Percentiles rank a stretch among this genome's conserved stretches.
Conservation (phyloP, 495 filamentous ascomycete genomes). For the Patellaria atrata region DNA sequence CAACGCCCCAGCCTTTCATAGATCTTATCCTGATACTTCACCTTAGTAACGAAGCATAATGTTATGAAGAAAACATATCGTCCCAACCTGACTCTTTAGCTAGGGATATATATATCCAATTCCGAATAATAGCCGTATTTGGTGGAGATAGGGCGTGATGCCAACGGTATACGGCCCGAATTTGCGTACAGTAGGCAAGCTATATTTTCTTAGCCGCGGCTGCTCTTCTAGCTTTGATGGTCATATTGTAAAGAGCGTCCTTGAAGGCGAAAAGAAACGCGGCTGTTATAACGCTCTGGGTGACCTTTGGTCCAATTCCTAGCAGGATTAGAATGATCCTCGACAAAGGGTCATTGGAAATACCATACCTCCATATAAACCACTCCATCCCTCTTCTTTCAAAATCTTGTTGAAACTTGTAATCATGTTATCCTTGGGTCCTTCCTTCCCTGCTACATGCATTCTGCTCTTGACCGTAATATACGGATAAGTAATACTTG, state of each 20-base stretch:
- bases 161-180: too few species aligned
- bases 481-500: conserved; percentile 90
- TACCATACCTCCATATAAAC: conserved; percentile 74
- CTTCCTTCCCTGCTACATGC: conserved; percentile 69
- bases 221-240: conserved; percentile 39
- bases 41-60: too few species aligned
- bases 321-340: conserved; percentile 7
- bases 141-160: too few species aligned
- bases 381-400: conserved; percentile 72
- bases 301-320: conserved; percentile 91
- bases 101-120: too few species aligned
- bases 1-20: too few species aligned
- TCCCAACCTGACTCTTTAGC: too few species aligned
- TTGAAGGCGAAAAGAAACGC: conserved; percentile 98
- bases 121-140: too few species aligned
- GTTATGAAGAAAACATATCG: too few species aligned
- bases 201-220: conserved; percentile 28
- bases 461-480: conserved; percentile 95
- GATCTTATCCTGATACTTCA: too few species aligned
- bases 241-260: conserved; percentile 61
- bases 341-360: neutral
- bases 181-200: too few species aligned
- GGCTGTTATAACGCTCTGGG: conserved; percentile 90
- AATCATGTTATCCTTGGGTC: conserved; percentile 50
- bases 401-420: conserved; percentile 64